Base-by-base conservation (phyloP, 768 basidiomycete species). In the Mycena floridula region DNA sequence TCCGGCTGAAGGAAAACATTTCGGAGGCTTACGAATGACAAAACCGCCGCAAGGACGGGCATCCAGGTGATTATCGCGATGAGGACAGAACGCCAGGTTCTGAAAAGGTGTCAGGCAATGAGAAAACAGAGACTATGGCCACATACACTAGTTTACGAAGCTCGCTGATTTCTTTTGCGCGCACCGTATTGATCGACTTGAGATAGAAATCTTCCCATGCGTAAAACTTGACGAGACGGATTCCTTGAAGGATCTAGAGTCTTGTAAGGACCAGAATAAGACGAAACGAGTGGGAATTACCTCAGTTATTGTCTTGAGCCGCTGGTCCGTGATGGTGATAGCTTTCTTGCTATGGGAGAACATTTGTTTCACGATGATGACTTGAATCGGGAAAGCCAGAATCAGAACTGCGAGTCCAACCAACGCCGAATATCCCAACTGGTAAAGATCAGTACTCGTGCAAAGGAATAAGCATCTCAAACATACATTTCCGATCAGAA, bases 391-490 rank as follows among this genome's bases (percentile, higher is more conserved):
- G 44, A 72, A 67, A 3, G 70, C 74, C 11, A 76, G 37, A 3
- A 77, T 37, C 5, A 81, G 61, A 22, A 77, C 70, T 3, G 63
- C 75, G 24, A 76, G 57, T 11, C 72, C 75, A 28, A 80, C 76
- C 3, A 81, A 64, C 1, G 75, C 79, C 15, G 76, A 77, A 52
- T 70, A 71, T 4, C 77, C 75, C n/a, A 79, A 58, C 62, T 74
- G 32, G 20, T 37, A 18, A 18, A 18, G 22, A 30, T 30, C 12
- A 38, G 47, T 15, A 45, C 20, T 16, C 5, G 25, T 26, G 8
- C 20, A 13, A 22, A 32, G 12, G 6, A 32, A 13, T 37, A 20
- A 20, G 8, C 9, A 20, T 20, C 21, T 9, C 16, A n/a, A 21
- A 48, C 62, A 25, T 44, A 74, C 70, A 51, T 65, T 76, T 40